Conservation (phyloP, 176 grass and related monocot genomes). For the Dactylis glomerata region DNA sequence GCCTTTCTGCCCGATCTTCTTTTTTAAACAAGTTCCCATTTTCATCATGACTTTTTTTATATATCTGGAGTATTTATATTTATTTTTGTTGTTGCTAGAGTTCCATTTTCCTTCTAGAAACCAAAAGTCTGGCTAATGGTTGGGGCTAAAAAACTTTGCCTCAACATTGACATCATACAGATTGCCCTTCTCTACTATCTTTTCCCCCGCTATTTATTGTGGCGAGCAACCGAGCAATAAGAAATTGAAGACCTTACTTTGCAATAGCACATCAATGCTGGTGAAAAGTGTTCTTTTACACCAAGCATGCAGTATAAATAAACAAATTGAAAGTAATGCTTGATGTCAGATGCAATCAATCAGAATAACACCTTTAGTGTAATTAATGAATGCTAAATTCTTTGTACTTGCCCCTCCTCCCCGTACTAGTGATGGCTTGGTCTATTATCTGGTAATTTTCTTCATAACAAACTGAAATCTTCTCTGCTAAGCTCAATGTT, state of each 20-base stretch:
- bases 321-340: neutral
- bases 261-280: neutral
- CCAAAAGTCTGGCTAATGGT: neutral
- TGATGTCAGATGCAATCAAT: conserved; percentile 7
- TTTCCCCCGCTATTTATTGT: neutral
- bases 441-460: neutral
- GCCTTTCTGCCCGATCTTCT: neutral
- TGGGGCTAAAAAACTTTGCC: neutral
- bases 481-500: neutral
- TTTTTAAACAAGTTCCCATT: neutral
- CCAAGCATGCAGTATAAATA: neutral
- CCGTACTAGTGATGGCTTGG: neutral
- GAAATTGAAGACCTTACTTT: neutral
- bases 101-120: neutral
- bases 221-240: neutral
- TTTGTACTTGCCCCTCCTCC: neutral
- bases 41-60: neutral
- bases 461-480: neutral
- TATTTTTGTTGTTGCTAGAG: neutral
- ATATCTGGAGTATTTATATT: neutral
- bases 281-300: neutral
- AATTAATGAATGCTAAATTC: neutral
- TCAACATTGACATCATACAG: neutral
- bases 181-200: neutral
- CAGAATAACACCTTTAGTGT: neutral